phyloP scores from a whole-genome alignment of 208 protist genomes.

The Acanthamoeba royreba region DNA sequence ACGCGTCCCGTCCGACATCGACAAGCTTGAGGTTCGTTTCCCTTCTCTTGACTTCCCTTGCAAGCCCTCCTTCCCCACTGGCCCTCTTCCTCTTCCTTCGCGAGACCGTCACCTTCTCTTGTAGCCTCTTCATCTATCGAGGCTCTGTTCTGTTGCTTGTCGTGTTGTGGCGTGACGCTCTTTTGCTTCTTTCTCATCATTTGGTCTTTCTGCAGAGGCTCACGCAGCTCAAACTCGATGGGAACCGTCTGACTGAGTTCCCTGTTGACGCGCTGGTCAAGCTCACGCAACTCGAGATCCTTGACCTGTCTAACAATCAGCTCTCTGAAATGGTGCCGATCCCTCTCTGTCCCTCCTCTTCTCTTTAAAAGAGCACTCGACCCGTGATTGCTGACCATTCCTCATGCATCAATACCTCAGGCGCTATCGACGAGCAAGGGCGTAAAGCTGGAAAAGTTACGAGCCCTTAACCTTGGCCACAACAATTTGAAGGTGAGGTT shows the following conservation, averaged over 20 bases:
- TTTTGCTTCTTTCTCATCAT: not conserved
- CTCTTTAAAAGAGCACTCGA: too few species aligned
- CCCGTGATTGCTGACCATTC: not conserved
- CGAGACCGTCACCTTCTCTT: not conserved
- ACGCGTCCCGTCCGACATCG: not conserved
- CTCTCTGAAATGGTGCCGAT: not conserved
- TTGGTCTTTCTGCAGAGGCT: not conserved
- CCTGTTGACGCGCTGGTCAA: not conserved
- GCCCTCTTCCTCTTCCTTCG: too few species aligned
- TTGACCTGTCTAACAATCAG: slow-evolving; percentile 42
- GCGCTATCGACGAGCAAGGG: not conserved
- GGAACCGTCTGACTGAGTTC: slow-evolving; percentile 22
- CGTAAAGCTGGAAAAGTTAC: not conserved
- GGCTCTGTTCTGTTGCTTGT: not conserved
- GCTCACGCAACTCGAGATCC: not conserved
- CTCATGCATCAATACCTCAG: not conserved
- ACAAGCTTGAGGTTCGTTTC: not conserved
- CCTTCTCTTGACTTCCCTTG: too few species aligned
- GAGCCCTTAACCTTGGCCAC: slow-evolving; percentile 22
- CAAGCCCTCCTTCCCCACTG: not conserved
- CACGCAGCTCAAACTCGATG: slow-evolving; percentile 15
- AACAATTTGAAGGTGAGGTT: not conserved
- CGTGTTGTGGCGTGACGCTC: not conserved
- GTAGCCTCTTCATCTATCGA: not conserved
- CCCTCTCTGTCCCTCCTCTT: not conserved